Base-by-base conservation (phyloP, 306 rosid species). In the Glycine latifolia region DNA sequence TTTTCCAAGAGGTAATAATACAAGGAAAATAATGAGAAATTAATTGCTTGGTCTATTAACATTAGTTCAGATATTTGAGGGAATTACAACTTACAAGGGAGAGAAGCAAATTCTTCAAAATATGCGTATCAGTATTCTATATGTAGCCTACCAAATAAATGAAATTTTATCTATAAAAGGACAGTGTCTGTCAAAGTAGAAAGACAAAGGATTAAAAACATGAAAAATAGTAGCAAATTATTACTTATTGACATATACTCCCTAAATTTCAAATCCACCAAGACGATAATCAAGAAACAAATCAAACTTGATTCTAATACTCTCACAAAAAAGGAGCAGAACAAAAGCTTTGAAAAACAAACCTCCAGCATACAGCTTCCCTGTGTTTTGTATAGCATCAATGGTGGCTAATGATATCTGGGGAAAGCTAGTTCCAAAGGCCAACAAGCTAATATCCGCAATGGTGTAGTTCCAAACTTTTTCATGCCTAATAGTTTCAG, bases 371-470 rank as follows among this genome's bases (percentile, higher is more conserved):
- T 93, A 81, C 39, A 84, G 87, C 49, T 88, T 83, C 75, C 99
- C 98, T 60, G 93, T 39, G 83, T 93, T 95, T 78, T 79, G 90
- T 67, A 95, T 67, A 71, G 99, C 97, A 87, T 95, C 99, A 69
- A 95, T 93, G 82, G 91, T 95, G 78, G 99, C 99, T 50, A 95
- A 85, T 35, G 99, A 95, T 83, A 95, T 93, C 87, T 95, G 99
- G 78, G 99, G 99, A 87, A 95, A 95, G 89, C 99, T 95, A 58
- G 99, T 95, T 78, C 99, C 99, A 74, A 93, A 95, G 35, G 99
- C 99, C 87, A 95, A 87, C 79, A 95, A 71, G 71, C 92, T 89
- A 87, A 95, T 95, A 76, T 95, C 99, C 13, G 99, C 99, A 66
- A 95, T 86, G 1, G 99, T 90, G 83, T 90, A 95, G 85, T 95